Evolutionary conservation across 352 stramenopile species (phyloP), one percentile per base, ranked within the genome.

Genomic region (Globisporangium takayamanum): DNA sequence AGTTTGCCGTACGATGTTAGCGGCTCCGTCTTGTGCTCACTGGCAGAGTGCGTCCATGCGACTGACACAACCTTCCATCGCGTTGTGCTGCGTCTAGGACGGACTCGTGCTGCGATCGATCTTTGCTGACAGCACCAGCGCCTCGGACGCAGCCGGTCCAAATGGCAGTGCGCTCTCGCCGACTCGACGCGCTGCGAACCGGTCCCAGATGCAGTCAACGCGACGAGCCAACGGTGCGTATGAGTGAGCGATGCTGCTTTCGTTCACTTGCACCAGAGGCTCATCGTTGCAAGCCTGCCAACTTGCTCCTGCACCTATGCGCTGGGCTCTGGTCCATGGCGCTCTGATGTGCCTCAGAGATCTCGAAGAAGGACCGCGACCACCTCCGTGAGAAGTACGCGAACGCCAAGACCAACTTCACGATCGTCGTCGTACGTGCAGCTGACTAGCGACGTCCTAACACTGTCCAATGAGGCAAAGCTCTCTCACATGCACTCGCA

Each of bases 351-450:
- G n/a, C n/a, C 5, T 41, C 57, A 73, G 77, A 87, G 36, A 69
- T 83, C 26, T 73, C 79, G n/a, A 66, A 76, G 28, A 73, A 64
- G 48, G 83, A 92, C 36, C 70, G 76, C 28, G 77, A 94, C 55
- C 74, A 85, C 33, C 64, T 94, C 51, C 76, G 77, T 14, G 69
- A 84, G 39, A 94, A 94, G 47, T 90, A 89, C 59, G 57, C 78
- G 15, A 92, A 91, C 50, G 84, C 80, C 25, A 94, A 94, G 68
- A 84, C 62, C 49, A 88, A 89, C 55, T 87, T 94, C 33, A 76
- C 70, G 2, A 66, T 81, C 11, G 73, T 90, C 15, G 78, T 88
- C 63, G 79, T 89, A 53, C 50, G 71, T 55, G 7, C 1, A 10
- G 18, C 20, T 25, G 50, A 28, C 30, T 45, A 16, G 18, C 15